These are phyloP conservation scores for Fraxinus anomala DNA, from an alignment of 257 asterid genomes.

Conservation along the genomic window DNA sequence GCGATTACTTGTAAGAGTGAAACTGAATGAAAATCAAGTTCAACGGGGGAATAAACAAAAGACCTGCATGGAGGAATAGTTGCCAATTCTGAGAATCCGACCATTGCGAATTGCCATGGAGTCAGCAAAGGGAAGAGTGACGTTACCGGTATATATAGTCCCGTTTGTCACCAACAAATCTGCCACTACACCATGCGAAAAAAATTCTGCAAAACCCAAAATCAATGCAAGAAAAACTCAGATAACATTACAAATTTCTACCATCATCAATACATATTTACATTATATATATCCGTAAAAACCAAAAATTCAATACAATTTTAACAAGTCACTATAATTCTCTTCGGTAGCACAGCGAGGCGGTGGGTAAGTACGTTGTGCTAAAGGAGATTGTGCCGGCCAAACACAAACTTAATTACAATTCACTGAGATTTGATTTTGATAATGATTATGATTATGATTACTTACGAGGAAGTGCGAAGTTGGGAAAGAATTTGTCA, in stretches of 20 bases:
- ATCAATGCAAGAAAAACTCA: background rate
- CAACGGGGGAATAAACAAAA: background rate
- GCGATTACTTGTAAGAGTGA: background rate
- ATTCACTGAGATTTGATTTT: background rate
- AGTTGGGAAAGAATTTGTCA: constrained; percentile 17
- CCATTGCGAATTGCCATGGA: constrained; percentile 74
- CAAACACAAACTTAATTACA: background rate
- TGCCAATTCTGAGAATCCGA: constrained; percentile 63
- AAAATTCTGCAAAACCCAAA: constrained; percentile 32
- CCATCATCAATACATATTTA: background rate
- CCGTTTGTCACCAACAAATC: constrained; percentile 73
- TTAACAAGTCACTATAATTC: too few species aligned
- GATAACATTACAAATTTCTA: background rate
- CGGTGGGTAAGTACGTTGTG: background rate
- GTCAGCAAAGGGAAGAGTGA: constrained; percentile 62
- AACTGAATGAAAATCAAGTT: background rate
- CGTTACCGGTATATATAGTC: constrained; percentile 75
- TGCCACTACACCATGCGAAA: constrained; percentile 42
- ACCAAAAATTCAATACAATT: background rate
- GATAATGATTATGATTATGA: constrained; percentile 3
- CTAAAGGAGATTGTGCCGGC: background rate
- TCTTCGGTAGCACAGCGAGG: background rate
- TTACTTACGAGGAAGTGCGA: constrained; percentile 20
- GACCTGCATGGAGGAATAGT: constrained; percentile 58
- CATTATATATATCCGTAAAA: background rate